These are phyloP conservation scores for Trichoderma cornu-damae DNA, from an alignment of 2,329 filamentous ascomycete species.

Conservation along the genomic window DNA sequence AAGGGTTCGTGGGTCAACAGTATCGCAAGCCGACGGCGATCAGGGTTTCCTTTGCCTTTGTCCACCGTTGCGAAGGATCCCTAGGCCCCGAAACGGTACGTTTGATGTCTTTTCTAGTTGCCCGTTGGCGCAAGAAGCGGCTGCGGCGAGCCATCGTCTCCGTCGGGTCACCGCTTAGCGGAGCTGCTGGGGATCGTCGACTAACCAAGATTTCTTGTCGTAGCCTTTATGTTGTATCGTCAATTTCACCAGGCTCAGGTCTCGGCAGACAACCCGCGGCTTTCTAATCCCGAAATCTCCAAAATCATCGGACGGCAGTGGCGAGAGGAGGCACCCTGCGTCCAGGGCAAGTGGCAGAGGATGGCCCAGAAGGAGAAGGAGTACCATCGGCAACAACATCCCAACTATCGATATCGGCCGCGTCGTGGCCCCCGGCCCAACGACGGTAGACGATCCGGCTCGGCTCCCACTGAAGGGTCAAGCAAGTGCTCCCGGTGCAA, in stretches of 20 bases:
- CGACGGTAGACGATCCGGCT: constrained; percentile 29
- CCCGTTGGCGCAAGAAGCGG: neutral
- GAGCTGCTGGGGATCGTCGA: neutral
- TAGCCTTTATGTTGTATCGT: constrained; percentile 96
- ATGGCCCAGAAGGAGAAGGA: constrained; percentile 91
- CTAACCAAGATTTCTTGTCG: constrained; percentile 27
- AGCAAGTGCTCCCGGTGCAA: constrained; percentile 65
- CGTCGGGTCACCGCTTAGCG: neutral
- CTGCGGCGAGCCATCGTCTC: neutral
- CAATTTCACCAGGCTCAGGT: constrained; percentile 85
- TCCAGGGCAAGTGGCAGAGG: constrained; percentile 81
- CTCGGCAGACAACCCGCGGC: constrained; percentile 74
- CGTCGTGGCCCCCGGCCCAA: constrained; percentile 50
- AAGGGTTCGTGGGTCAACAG: constrained; percentile 28
- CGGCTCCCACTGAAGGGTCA: constrained; percentile 44
- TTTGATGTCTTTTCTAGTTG: constrained; percentile 19
- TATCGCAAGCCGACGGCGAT: constrained; percentile 29
- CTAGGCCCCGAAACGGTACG: constrained; percentile 56
- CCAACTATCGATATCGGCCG: constrained; percentile 91
- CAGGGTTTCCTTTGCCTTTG: constrained; percentile 52
- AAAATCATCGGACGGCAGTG: constrained; percentile 96
- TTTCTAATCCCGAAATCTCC: constrained; percentile 92
- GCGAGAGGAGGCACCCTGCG: constrained; percentile 67
- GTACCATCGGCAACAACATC: constrained; percentile 83
- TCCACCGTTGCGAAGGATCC: constrained; percentile 52